A percentile compares a stretch with the other conserved stretches of the same genome.
Evolutionary conservation across 345 rosid genomes (phyloP).

Genomic region (Lagerstroemia speciosa): DNA sequence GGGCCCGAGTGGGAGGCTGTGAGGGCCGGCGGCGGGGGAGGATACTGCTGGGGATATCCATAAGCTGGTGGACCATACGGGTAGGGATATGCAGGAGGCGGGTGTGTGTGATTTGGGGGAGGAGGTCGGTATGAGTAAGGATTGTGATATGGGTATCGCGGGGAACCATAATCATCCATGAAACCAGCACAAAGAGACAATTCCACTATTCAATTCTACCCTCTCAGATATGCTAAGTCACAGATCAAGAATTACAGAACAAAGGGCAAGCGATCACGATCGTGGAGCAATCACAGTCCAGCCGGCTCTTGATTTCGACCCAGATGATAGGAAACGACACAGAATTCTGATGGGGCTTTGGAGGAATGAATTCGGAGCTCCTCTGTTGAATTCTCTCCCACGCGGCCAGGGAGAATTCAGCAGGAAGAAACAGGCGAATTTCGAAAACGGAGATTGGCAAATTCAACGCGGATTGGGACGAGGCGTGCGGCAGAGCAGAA

Average conservation of each 20-base stretch:
- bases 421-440: neutral
- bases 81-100: constrained; percentile 34
- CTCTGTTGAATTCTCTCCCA: neutral
- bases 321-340: neutral
- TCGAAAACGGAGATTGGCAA: too few species aligned
- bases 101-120: constrained; percentile 21
- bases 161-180: constrained; percentile 48
- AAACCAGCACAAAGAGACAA: neutral
- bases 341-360: neutral
- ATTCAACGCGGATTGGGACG: too few species aligned
- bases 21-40: constrained; percentile 6
- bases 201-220: neutral
- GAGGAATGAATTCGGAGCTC: too few species aligned
- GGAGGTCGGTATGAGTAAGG: constrained; percentile 15
- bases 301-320: too few species aligned
- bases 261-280: neutral
- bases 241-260: neutral
- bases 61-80: constrained; percentile 11
- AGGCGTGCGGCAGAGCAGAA: too few species aligned
- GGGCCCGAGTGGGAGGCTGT: constrained; percentile 8
- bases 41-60: constrained; percentile 37
- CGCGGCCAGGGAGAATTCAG: neutral
- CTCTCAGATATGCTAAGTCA: too few species aligned
- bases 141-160: constrained; percentile 27
- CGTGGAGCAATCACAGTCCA: neutral